phyloP scores from a whole-genome alignment of 148 eudicot species.

The Heliamphora exappendiculata region DNA sequence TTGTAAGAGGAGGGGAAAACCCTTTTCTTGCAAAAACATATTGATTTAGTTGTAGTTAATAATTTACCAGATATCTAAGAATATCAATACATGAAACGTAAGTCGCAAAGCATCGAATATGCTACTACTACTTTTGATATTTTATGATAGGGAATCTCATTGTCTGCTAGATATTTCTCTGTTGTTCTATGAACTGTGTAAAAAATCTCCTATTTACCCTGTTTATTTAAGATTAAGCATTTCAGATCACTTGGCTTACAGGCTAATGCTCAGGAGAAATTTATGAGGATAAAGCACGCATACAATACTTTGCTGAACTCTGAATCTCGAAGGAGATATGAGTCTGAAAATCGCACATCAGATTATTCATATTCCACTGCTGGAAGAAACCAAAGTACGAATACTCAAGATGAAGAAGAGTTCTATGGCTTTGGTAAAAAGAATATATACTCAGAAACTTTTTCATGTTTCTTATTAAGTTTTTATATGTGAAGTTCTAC shows the following conservation, averaged over 20 bases:
- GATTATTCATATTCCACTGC: slow-evolving; percentile 50
- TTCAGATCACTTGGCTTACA: slow-evolving; percentile 19
- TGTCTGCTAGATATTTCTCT: not conserved
- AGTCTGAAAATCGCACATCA: slow-evolving; percentile 37
- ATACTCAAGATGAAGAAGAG: slow-evolving; percentile 63
- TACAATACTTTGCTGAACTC: slow-evolving; percentile 77
- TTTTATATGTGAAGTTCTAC: not conserved
- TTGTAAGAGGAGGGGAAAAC: not conserved
- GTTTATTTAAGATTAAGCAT: not conserved
- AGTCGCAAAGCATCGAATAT: not conserved
- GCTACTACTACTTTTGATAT: not conserved
- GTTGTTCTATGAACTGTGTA: not conserved
- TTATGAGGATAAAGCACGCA: slow-evolving; percentile 97
- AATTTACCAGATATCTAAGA: not conserved
- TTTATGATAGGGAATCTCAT: not conserved
- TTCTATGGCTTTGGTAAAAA: slow-evolving; percentile 89
- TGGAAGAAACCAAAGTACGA: slow-evolving; percentile 43
- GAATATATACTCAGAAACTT: not conserved
- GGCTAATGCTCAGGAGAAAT: slow-evolving; percentile 91
- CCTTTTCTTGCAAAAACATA: not conserved
- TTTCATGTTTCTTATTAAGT: not conserved
- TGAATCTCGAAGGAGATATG: slow-evolving; percentile 55
- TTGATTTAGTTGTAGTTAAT: not conserved
- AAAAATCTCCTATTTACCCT: not conserved
- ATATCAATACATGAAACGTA: not conserved